Evolutionary conservation across 1,284 basidiomycete genomes (phyloP).

Genomic region (Trichosporon sp.): DNA sequence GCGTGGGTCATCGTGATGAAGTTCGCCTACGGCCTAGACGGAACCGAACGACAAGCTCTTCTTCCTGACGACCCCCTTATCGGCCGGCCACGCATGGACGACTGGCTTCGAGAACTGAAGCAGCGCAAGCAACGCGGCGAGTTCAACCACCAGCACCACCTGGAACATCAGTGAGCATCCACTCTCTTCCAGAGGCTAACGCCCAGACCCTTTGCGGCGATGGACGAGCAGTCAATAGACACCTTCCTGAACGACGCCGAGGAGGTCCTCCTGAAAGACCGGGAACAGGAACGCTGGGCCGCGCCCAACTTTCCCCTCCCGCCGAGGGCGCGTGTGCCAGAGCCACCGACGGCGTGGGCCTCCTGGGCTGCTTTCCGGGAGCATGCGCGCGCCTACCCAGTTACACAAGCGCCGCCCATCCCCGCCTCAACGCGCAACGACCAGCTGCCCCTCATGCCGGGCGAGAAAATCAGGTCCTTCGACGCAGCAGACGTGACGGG

Average conservation of each 20-base stretch:
- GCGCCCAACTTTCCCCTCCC: slow-evolving; percentile 34
- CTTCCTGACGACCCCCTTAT: slow-evolving; percentile 60
- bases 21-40: slow-evolving; percentile 80
- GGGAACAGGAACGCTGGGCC: slow-evolving; percentile 26
- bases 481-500: slow-evolving; percentile 37
- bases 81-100: slow-evolving; percentile 64
- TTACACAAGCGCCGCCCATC: neutral
- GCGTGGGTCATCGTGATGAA: slow-evolving; percentile 73
- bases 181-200: neutral
- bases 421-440: slow-evolving; percentile 27
- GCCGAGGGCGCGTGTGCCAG: neutral
- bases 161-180: slow-evolving; percentile 38
- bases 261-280: slow-evolving; percentile 40
- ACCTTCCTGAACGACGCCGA: slow-evolving; percentile 41
- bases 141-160: slow-evolving; percentile 30
- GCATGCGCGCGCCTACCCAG: slow-evolving; percentile 13
- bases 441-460: slow-evolving; percentile 45
- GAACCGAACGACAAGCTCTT: slow-evolving; percentile 58
- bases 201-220: slow-evolving; percentile 37
- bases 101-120: slow-evolving; percentile 62
- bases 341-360: slow-evolving; percentile 22
- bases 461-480: slow-evolving; percentile 41
- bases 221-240: slow-evolving; percentile 44
- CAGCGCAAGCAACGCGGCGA: slow-evolving; percentile 49
- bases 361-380: slow-evolving; percentile 38